Evolutionary conservation across 495 filamentous ascomycete genomes (phyloP), one percentile per base, ranked within the genome.

Genomic region (Usnea hakonensis): DNA sequence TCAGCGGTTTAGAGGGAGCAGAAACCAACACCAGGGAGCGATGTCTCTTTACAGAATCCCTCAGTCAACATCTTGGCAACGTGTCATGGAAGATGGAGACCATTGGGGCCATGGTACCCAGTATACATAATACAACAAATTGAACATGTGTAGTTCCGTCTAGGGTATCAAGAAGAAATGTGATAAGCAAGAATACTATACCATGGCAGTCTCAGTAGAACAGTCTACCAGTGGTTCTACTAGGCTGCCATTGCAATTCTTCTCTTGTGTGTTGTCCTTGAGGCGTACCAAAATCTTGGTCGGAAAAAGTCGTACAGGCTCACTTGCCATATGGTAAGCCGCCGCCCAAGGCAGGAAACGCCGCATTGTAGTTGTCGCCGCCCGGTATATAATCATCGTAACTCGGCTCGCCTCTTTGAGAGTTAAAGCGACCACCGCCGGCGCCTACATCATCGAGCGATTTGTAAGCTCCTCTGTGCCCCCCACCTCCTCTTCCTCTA

Each of bases 381-480:
- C 67, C 64, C 41, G 41, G 50, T 23, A 63, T 58, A 35, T 69
- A 67, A 38, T 74, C 67, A 58, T 69, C 62, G n/a, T 70, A 67
- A 64, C 60, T 69, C 5, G 65, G 67, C 61, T 65, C 67, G 32
- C 62, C 67, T 57, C 64, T 64, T 44, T 64, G 41, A 28, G 59
- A 32, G 60, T 65, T 66, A 57, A 69, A 66, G 52, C 68, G 60
- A 43, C 66, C 61, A 36, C 46, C 63, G 55, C 52, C 52, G 41
- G 26, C 61, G 36, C 53, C 70, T 16, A 78, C 70, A 57, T 78
- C 76, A 58, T 78, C 76, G 1, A 82, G 71, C 1, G 77, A 79
- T 41, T 74, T 75, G 53, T 82, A 82, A n/a, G 59, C 59, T 23
- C 65, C 60, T 55, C 46, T 40, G 28, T 52, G 55, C 32, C 54